phyloP scores from a whole-genome alignment of 2,329 filamentous ascomycete genomes.

The Alternaria viburni region DNA sequence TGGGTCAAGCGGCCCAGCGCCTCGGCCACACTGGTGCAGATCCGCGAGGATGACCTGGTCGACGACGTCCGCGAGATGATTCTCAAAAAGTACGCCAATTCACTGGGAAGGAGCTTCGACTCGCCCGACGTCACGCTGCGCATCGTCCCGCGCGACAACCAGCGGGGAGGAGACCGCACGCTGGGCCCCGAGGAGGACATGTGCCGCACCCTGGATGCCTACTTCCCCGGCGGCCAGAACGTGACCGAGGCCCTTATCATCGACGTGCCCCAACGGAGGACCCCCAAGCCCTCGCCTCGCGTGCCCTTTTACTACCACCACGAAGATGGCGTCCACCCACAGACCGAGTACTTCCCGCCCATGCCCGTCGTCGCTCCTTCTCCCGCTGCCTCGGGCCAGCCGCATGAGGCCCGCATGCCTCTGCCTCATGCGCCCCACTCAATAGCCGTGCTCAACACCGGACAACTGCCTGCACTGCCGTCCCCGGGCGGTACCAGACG shows the following conservation, averaged over 20 bases:
- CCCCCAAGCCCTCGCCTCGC: slow-evolving; percentile 80
- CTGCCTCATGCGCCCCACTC: slow-evolving; percentile 58
- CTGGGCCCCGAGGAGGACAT: slow-evolving; percentile 89
- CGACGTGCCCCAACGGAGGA: slow-evolving; percentile 77
- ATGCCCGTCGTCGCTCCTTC: slow-evolving; percentile 57
- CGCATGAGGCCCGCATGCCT: slow-evolving; percentile 48
- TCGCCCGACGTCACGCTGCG: slow-evolving; percentile 85
- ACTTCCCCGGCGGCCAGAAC: slow-evolving; percentile 84
- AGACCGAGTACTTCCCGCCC: slow-evolving; percentile 83
- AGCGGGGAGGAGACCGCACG: slow-evolving; percentile 64
- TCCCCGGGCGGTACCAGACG: slow-evolving; percentile 76
- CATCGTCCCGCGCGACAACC: slow-evolving; percentile 71
- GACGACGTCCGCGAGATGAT: slow-evolving; percentile 95
- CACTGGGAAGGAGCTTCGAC: slow-evolving; percentile 86
- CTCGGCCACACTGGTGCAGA: slow-evolving; percentile 85
- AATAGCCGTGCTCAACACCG: slow-evolving; percentile 81
- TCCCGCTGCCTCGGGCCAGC: slow-evolving; percentile 46
- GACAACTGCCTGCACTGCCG: slow-evolving; percentile 78
- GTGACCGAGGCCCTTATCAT: slow-evolving; percentile 91
- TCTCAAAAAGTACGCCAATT: slow-evolving; percentile 91
- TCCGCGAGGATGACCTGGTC: slow-evolving; percentile 86
- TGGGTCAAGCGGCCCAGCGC: slow-evolving; percentile 91
- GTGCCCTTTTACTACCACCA: slow-evolving; percentile 57
- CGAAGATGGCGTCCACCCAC: slow-evolving; percentile 71
- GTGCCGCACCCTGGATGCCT: slow-evolving; percentile 75